Conservation (phyloP, 2,329 filamentous ascomycete species). For the Penicillium sp. region DNA sequence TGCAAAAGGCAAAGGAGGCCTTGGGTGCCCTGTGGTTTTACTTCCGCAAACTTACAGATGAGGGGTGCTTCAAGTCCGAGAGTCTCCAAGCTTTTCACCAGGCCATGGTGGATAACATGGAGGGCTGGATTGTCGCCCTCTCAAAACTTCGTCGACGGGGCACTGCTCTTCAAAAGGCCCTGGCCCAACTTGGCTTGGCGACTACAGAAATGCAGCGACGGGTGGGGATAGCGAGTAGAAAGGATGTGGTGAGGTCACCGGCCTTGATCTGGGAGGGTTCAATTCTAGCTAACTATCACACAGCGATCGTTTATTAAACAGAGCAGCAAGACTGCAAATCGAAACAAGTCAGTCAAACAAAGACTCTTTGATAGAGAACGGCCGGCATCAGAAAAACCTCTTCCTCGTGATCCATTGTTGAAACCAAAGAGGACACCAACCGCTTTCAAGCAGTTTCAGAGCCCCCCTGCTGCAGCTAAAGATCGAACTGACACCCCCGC, state of each 20-base stretch:
- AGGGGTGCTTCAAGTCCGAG: conserved; percentile 57
- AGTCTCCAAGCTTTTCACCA: conserved; percentile 73
- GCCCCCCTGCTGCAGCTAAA: conserved; percentile 13
- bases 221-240: conserved; percentile 78
- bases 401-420: conserved; percentile 31
- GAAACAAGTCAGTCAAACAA: conserved; percentile 26
- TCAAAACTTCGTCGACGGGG: conserved; percentile 72
- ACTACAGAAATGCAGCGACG: conserved; percentile 83
- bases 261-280: not conserved
- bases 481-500: conserved; percentile 20
- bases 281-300: conserved; percentile 5
- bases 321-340: conserved; percentile 9
- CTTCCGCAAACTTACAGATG: conserved; percentile 64
- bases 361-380: conserved; percentile 25
- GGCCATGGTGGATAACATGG: conserved; percentile 89
- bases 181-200: conserved; percentile 72
- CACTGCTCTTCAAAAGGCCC: conserved; percentile 65
- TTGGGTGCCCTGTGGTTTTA: conserved; percentile 76
- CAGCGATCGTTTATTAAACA: conserved; percentile 26
- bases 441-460: conserved; percentile 11
- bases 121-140: conserved; percentile 84
- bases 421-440: conserved; percentile 14
- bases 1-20: conserved; percentile 73
- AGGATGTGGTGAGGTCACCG: conserved; percentile 61
- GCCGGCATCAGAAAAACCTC: conserved; percentile 30